Evolutionary conservation across 805 yeast genomes (phyloP).

Genomic region (Hanseniaspora hatyaiensis): DNA sequence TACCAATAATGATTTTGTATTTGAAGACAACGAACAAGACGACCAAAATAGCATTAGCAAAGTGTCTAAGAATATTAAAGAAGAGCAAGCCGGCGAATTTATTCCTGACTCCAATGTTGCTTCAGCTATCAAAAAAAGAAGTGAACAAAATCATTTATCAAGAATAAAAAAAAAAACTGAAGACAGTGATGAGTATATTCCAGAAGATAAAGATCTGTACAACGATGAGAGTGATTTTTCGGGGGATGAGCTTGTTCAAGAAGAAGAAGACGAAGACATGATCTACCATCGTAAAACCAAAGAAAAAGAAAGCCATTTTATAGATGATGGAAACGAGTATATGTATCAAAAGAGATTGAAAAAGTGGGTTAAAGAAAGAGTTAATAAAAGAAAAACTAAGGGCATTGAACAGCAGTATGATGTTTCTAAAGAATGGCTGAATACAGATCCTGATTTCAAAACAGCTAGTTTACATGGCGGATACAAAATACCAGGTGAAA

Average conservation of each 20-base stretch:
- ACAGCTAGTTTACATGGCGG: slow-evolving; percentile 65
- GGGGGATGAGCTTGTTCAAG: slow-evolving; percentile 18
- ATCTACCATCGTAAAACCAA: slow-evolving; percentile 18
- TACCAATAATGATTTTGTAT: slow-evolving; percentile 43
- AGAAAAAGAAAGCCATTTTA: slow-evolving; percentile 21
- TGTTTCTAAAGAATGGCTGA: slow-evolving; percentile 46
- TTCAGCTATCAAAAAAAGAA: no score
- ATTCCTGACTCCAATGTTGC: no score
- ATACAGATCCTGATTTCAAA: slow-evolving; percentile 63
- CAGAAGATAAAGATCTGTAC: slow-evolving; percentile 21
- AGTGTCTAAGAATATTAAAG: no score
- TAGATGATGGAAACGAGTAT: slow-evolving; percentile 74
- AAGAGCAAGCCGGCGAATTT: no score
- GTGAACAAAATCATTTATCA: no score
- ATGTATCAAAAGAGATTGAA: slow-evolving; percentile 49
- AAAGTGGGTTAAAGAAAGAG: slow-evolving; percentile 48
- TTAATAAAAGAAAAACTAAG: slow-evolving; percentile 28
- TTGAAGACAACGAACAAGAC: slow-evolving; percentile 25
- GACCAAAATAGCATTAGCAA: no score
- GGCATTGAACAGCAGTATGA: slow-evolving; percentile 18
- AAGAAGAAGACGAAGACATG: slow-evolving; percentile 16
- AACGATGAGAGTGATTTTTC: slow-evolving; percentile 19
- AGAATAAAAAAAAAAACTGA: slow-evolving; percentile 20
- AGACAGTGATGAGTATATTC: slow-evolving; percentile 24
- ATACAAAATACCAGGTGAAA: slow-evolving; percentile 78